A percentile compares a stretch with the other conserved stretches of the same genome.
These are phyloP conservation scores for Candida loeiensis DNA, from an alignment of 805 yeast genomes.

Conservation along the genomic window DNA sequence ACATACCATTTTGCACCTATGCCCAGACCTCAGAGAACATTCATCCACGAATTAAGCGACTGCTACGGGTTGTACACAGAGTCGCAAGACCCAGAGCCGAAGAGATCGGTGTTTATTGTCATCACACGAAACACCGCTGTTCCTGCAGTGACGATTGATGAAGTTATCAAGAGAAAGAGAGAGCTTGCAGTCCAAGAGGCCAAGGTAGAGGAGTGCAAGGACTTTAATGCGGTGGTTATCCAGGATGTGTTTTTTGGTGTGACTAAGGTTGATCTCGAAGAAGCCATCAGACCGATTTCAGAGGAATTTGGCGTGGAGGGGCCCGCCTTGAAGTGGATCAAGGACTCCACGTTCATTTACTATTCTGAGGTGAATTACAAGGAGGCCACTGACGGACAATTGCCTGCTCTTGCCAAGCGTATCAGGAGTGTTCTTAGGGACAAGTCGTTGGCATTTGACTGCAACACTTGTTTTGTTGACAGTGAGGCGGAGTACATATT, in stretches of 20 bases:
- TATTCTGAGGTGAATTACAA: slow-evolving; percentile 33
- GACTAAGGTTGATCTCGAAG: slow-evolving; percentile 43
- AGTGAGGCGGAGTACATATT: slow-evolving; percentile 18
- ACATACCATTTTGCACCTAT: slow-evolving; percentile 69
- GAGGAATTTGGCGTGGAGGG: slow-evolving; percentile 21
- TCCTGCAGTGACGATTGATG: slow-evolving; percentile 47
- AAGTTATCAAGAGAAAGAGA: slow-evolving; percentile 29
- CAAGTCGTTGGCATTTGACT: slow-evolving; percentile 47
- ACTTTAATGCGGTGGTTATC: slow-evolving; percentile 53
- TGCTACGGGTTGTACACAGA: slow-evolving; percentile 59
- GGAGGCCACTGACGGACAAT: slow-evolving; percentile 34
- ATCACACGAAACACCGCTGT: slow-evolving; percentile 27
- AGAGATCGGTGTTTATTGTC: slow-evolving; percentile 64
- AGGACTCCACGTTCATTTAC: slow-evolving; percentile 40
- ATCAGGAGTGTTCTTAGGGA: slow-evolving; percentile 33
- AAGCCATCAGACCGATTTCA: slow-evolving; percentile 21
- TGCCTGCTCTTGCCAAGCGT: slow-evolving; percentile 37
- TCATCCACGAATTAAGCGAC: slow-evolving; percentile 65
- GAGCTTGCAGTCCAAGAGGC: slow-evolving; percentile 19
- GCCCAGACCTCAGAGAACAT: slow-evolving; percentile 63
- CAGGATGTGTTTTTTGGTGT: slow-evolving; percentile 53
- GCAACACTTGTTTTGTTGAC: slow-evolving; percentile 45
- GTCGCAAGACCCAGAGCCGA: slow-evolving; percentile 80
- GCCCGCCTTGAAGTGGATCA: slow-evolving; percentile 38
- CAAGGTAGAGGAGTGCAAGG: slow-evolving; percentile 18